Evolutionary conservation across 768 basidiomycete species (phyloP).

Genomic region (Mycena latifolia): DNA sequence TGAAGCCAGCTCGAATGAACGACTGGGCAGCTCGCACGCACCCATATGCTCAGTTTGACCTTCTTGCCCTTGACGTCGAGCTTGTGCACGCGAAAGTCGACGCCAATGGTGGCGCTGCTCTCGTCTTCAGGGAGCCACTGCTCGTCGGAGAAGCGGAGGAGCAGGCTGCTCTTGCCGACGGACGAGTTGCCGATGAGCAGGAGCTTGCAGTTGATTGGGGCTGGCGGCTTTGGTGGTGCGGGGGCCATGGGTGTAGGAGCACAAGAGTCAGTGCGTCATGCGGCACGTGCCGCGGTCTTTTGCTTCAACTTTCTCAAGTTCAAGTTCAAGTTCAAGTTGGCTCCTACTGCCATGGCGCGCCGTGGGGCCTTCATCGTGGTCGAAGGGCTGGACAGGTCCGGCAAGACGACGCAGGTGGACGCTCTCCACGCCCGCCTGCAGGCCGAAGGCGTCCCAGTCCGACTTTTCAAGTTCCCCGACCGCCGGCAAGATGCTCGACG

Average conservation of each 20-base stretch:
- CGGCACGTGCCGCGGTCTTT: background rate
- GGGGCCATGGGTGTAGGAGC: constrained; percentile 27
- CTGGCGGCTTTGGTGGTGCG: constrained; percentile 37
- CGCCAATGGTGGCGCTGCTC: constrained; percentile 86
- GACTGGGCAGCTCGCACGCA: constrained; percentile 51
- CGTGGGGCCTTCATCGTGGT: constrained; percentile 92
- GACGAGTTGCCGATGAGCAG: constrained; percentile 90
- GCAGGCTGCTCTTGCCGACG: constrained; percentile 92
- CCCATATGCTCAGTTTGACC: constrained; percentile 98
- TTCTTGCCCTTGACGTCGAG: constrained; percentile 87
- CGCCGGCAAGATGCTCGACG: constrained; percentile 93
- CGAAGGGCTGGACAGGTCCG: constrained; percentile 96
- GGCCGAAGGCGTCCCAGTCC: constrained; percentile 56
- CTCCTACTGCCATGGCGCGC: constrained; percentile 2
- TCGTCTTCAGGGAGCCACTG: constrained; percentile 95
- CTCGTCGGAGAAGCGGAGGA: constrained; percentile 96
- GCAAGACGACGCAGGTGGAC: constrained; percentile 91
- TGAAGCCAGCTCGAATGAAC: background rate
- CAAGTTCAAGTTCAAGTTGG: too few relatives aligned
- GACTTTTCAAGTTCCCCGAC: constrained; percentile 92
- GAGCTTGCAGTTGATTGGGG: constrained; percentile 82
- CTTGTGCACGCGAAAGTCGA: constrained; percentile 90
- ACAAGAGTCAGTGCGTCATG: constrained; percentile 1
- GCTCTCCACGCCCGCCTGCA: constrained; percentile 69
- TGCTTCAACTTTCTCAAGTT: background rate